A percentile compares a stretch with the other conserved stretches of the same genome.
Evolutionary conservation across 257 asterid genomes (phyloP).

Genomic region (Galeopsis tetrahit): DNA sequence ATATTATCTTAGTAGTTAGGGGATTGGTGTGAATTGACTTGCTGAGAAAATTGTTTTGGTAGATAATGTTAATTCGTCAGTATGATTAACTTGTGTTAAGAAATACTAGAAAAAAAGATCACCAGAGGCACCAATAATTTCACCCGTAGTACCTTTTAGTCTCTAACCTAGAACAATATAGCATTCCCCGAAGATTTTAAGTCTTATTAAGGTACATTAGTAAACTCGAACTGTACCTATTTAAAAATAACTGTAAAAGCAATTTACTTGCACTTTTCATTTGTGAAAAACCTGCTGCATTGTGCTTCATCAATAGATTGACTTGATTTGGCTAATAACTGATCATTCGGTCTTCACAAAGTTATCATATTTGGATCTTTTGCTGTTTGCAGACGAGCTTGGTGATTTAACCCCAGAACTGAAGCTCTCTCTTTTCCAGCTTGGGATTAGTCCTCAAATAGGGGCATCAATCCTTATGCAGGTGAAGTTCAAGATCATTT

Average conservation of each 20-base stretch:
- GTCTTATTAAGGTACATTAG: neutral
- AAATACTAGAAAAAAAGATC: neutral
- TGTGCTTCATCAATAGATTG: slow-evolving; percentile 18
- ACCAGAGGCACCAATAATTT: neutral
- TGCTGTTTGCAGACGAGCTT: slow-evolving; percentile 73
- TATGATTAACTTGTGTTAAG: neutral
- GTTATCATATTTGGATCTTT: slow-evolving; percentile 17
- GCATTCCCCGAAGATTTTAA: neutral
- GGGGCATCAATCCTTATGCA: slow-evolving; percentile 98
- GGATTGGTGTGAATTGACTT: neutral
- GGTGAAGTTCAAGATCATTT: slow-evolving; percentile 43
- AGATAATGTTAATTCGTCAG: neutral
- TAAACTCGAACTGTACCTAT: neutral
- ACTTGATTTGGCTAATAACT: slow-evolving; percentile 16
- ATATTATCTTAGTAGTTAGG: neutral
- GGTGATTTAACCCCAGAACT: slow-evolving; percentile 86
- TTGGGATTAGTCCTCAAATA: slow-evolving; percentile 97
- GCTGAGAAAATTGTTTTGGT: neutral
- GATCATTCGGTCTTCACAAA: neutral
- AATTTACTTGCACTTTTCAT: neutral
- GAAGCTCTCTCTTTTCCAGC: slow-evolving; percentile 94
- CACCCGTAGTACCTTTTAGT: too few species aligned
- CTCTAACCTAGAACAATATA: neutral
- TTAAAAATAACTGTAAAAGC: neutral
- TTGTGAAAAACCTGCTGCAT: neutral